Base-by-base conservation (phyloP, 495 filamentous ascomycete genomes). In the Penicillium odoratum region DNA sequence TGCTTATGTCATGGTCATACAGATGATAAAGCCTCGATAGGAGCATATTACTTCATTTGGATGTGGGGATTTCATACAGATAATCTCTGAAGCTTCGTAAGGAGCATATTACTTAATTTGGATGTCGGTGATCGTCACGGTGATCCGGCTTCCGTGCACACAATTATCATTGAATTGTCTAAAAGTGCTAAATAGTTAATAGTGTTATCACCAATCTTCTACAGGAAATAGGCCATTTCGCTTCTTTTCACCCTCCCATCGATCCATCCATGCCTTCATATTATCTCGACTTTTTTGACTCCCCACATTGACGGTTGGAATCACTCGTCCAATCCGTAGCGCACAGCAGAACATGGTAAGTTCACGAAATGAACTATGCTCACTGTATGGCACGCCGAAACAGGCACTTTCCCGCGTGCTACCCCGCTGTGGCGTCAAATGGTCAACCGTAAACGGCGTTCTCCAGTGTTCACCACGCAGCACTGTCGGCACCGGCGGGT, bases 281-380 rank as follows among this genome's bases (percentile, higher is more conserved):
- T 81, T 81, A 71, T 87, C 85, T 49, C 94, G 79, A 38, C 75
- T 78, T 70, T 83, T 87, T 58, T 78, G 78, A 61, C 72, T 86
- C 16, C 91, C 92, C 13, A 97, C 89, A 72, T 98, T 97, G 0
- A 98, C 94, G 5, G 94, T 98, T 3, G 94, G 94, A 16, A 98
- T 87, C 4, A 98, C 82, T 72, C 85, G 88, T 51, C 92, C 92
- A 55, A 98, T 93, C 48, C 90, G 74, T 71, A 98, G 69, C 52
- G 85, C 85, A 74, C 93, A 94, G 60, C 91, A 86, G 64, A 98
- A 98, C 83, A 97, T 86, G 3, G 91, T 92, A 69, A 98, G 71
- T 78, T 98, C 94, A 21, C 94, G 77, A 66, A 98, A 98, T 44
- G 87, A 91, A 69, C 89, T 93, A 63, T 98, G 94, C 74, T 98